These are phyloP conservation scores for Trichoderma simmonsii DNA, from an alignment of 2,329 filamentous ascomycete species.

Conservation along the genomic window DNA sequence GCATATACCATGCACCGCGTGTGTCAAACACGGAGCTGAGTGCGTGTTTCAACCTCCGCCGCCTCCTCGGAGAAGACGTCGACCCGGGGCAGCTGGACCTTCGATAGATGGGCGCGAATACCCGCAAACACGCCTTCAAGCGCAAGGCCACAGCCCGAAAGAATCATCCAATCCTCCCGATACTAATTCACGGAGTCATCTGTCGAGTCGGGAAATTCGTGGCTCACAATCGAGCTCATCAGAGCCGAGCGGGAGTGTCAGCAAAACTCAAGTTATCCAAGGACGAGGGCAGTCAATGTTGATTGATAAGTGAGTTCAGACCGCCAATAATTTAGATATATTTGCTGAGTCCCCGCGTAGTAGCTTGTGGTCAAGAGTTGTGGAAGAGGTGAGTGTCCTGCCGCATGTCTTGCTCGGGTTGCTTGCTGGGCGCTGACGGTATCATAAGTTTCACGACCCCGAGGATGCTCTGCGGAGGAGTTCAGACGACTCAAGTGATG, in stretches of 20 bases:
- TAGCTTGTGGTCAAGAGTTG: slow-evolving; percentile 8
- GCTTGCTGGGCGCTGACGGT: neutral
- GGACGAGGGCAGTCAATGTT: slow-evolving; percentile 4
- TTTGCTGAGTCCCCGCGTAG: neutral
- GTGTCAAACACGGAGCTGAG: neutral
- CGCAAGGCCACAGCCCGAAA: neutral
- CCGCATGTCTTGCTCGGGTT: neutral
- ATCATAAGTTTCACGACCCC: slow-evolving; percentile 2
- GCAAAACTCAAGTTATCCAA: slow-evolving; percentile 4
- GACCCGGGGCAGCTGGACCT: neutral
- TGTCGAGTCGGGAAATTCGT: neutral
- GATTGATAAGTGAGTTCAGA: slow-evolving; percentile 3
- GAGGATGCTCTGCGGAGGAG: slow-evolving; percentile 1
- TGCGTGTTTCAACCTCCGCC: slow-evolving; percentile 2
- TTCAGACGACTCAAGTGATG: slow-evolving; percentile 2
- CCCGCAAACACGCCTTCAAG: neutral
- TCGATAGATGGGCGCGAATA: neutral
- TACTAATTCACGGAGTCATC: neutral
- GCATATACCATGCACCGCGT: neutral
- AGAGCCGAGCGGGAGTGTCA: neutral
- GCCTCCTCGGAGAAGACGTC: neutral
- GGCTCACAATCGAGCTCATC: neutral
- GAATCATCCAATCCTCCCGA: neutral
- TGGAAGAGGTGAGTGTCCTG: slow-evolving; percentile 2
- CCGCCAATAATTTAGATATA: neutral